phyloP scores from a whole-genome alignment of 148 eudicot genomes.

The Cornus suecica region DNA sequence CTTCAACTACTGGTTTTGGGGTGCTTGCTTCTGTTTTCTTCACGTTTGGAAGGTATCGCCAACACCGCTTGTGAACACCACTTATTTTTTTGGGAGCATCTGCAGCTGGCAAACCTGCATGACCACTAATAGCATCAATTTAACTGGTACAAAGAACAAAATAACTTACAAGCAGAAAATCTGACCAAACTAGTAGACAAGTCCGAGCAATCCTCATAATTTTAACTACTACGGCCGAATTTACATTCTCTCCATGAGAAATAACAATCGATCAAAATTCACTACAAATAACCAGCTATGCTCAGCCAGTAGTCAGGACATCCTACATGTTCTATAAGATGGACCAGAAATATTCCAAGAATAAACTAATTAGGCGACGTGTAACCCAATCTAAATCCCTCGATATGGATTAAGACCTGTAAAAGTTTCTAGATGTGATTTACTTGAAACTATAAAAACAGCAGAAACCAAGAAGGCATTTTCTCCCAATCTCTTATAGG shows the following conservation, averaged over 20 bases:
- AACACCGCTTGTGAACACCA: conserved; percentile 83
- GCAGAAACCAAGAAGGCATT: background rate
- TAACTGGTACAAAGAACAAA: background rate
- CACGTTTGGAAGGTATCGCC: conserved; percentile 51
- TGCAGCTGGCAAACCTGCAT: conserved; percentile 55
- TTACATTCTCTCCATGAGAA: background rate
- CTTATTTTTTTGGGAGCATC: conserved; percentile 74
- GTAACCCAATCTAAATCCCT: too few species aligned
- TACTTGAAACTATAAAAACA: too few species aligned
- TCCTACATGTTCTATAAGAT: background rate
- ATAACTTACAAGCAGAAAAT: background rate
- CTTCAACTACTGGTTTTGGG: conserved; percentile 37
- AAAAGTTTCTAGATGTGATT: background rate
- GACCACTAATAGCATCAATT: background rate
- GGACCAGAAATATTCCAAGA: background rate
- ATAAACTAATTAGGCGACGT: too few species aligned
- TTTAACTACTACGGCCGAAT: background rate
- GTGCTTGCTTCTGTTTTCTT: conserved; percentile 28
- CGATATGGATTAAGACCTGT: background rate
- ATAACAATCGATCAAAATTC: background rate
- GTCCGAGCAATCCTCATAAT: background rate
- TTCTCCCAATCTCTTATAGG: background rate
- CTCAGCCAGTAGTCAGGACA: background rate
- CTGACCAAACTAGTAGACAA: background rate
- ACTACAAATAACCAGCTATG: background rate